These are phyloP conservation scores for Sporothrix schenckii DNA, from an alignment of 2,329 filamentous ascomycete species.

Conservation along the genomic window DNA sequence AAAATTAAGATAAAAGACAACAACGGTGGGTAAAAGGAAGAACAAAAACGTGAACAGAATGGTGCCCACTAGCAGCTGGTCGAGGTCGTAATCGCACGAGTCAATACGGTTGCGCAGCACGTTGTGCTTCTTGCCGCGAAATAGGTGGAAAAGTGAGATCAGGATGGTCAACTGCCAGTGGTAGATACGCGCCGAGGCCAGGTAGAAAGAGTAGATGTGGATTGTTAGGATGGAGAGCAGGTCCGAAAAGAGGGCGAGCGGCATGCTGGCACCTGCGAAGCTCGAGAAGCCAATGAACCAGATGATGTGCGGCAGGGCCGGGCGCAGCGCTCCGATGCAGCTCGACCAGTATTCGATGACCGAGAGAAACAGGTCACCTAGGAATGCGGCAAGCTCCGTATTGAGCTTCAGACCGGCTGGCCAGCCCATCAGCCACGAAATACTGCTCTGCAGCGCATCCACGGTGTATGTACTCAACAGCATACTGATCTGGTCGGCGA, in stretches of 20 bases:
- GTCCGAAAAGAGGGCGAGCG: conserved; percentile 93
- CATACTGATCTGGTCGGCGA: conserved; percentile 76
- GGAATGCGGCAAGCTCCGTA: conserved; percentile 86
- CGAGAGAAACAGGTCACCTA: conserved; percentile 95
- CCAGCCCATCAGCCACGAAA: conserved; percentile 94
- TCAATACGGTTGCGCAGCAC: conserved; percentile 96
- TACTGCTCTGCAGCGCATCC: conserved; percentile 82
- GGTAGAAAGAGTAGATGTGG: conserved; percentile 97
- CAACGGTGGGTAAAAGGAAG: conserved; percentile 90
- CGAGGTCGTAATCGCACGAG: conserved; percentile 96
- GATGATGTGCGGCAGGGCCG: conserved; percentile 81
- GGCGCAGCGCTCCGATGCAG: conserved; percentile 76
- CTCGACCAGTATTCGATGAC: conserved; percentile 97
- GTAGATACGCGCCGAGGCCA: conserved; percentile 94
- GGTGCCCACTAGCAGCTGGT: conserved; percentile 92
- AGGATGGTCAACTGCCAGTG: conserved; percentile 98
- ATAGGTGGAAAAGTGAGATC: conserved; percentile 96
- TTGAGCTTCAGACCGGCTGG: conserved; percentile 95
- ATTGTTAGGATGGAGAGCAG: conserved; percentile 87
- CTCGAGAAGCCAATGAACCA: conserved; percentile 93
- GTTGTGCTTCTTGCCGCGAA: conserved; percentile 97
- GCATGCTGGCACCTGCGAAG: conserved; percentile 95
- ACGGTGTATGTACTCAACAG: conserved; percentile 83
- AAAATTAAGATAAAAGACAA: conserved; percentile 97
- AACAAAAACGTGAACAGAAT: conserved; percentile 95